These are phyloP conservation scores for Fusarium nodosum DNA, from an alignment of 2,329 filamentous ascomycete species.

Conservation along the genomic window DNA sequence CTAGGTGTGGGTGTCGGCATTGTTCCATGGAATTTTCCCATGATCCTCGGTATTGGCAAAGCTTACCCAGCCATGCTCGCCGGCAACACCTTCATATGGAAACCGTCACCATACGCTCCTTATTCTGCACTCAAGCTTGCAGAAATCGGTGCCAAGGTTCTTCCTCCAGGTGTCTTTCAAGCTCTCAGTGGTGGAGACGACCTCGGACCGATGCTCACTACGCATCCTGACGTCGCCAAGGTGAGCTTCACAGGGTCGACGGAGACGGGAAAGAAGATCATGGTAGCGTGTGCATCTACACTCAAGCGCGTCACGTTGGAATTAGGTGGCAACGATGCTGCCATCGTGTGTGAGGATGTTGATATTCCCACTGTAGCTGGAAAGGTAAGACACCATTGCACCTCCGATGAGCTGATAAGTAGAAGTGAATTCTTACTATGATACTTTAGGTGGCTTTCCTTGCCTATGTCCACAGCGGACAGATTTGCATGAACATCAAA, in stretches of 20 bases:
- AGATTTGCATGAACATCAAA: slow-evolving; percentile 18
- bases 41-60: slow-evolving; percentile 57
- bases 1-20: slow-evolving; percentile 41
- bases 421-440: not conserved
- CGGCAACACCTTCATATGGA: slow-evolving; percentile 68
- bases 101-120: slow-evolving; percentile 70
- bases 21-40: slow-evolving; percentile 46
- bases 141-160: slow-evolving; percentile 68
- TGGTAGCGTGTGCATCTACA: slow-evolving; percentile 50
- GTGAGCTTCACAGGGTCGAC: slow-evolving; percentile 74
- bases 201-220: slow-evolving; percentile 69
- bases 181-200: slow-evolving; percentile 71
- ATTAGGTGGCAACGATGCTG: slow-evolving; percentile 51
- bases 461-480: not conserved
- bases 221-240: slow-evolving; percentile 70
- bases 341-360: slow-evolving; percentile 12
- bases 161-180: slow-evolving; percentile 74
- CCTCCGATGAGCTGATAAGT: rapidly evolving
- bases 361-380: slow-evolving; percentile 9
- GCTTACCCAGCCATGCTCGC: slow-evolving; percentile 69
- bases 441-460: not conserved
- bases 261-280: slow-evolving; percentile 66
- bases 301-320: slow-evolving; percentile 73
- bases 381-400: not conserved
- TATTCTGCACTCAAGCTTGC: slow-evolving; percentile 70